A percentile compares a stretch with the other conserved stretches of the same genome.
Conservation (phyloP, 2,329 filamentous ascomycete genomes). For the Davidsoniella australis region DNA sequence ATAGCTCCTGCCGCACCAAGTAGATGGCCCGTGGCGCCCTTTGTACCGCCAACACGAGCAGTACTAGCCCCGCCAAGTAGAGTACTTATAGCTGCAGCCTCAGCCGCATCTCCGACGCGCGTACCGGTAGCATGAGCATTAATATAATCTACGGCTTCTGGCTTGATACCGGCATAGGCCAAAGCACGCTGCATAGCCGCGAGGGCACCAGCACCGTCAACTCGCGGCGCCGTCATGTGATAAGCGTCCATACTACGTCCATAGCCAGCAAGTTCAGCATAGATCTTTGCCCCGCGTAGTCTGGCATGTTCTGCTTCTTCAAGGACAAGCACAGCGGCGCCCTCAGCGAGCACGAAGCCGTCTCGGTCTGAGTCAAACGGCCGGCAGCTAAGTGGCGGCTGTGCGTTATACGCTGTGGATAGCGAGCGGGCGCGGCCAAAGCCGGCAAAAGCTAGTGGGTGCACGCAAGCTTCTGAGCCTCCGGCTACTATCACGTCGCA, state of each 20-base stretch:
- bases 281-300: conserved; percentile 60
- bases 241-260: conserved; percentile 80
- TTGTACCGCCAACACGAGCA: conserved; percentile 64
- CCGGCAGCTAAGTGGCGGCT: conserved; percentile 54
- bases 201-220: conserved; percentile 65
- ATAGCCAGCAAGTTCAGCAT: conserved; percentile 80
- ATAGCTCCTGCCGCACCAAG: conserved; percentile 82
- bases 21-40: conserved; percentile 81
- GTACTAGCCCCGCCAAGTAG: conserved; percentile 34
- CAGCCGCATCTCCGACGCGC: conserved; percentile 66
- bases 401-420: conserved; percentile 61
- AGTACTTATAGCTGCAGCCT: conserved; percentile 64
- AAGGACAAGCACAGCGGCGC: conserved; percentile 70
- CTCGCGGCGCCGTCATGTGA: conserved; percentile 81
- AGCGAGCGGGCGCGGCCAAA: conserved; percentile 80
- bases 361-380: conserved; percentile 68
- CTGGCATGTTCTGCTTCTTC: conserved; percentile 85
- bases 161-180: conserved; percentile 50
- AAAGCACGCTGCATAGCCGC: conserved; percentile 76
- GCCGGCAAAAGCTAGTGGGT: conserved; percentile 80
- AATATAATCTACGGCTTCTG: conserved; percentile 66
- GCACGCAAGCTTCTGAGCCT: conserved; percentile 86
- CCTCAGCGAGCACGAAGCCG: conserved; percentile 88
- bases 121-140: conserved; percentile 94
- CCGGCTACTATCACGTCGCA: conserved; percentile 95